Evolutionary conservation across 768 basidiomycete genomes (phyloP), one percentile per base, ranked within the genome.

Genomic region (Sporobolomyces roseus): DNA sequence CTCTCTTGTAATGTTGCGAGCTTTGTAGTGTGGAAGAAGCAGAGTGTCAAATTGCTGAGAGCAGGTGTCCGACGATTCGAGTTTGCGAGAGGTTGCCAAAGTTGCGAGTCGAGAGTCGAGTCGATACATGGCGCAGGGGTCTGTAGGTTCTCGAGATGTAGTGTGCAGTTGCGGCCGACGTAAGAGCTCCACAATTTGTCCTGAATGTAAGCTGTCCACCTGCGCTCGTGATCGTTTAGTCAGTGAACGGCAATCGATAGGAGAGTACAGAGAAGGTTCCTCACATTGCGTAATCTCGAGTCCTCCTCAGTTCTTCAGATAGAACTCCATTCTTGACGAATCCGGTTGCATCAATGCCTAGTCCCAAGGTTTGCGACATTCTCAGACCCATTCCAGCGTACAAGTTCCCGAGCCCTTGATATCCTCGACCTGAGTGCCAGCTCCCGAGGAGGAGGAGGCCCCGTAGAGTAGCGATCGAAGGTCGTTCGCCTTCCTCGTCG

Each of bases 101-200:
- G 51, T 8, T 33, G 25, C 12, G 16, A 23, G 29, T 74, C 73
- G 23, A 43, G 41, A 4, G 41, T 60, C 2, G 21, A n/a, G 52
- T 70, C 61, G 50, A 70, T 55, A 16, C 1, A 41, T 0, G 74
- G 74, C 0, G 69, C 55, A 0, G 61, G 33, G 4, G 63, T 67
- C n/a, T 72, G 68, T 51, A 68, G 51, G 7, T 49, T 14, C 1
- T 19, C 27, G 27, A 50, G 46, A 2, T 63, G 33, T 14, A 75
- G 32, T 0, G 63, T 62, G 5, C 54, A 58, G 19, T 46, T 56
- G 4, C 75, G 58, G 2, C 75, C 75, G 43, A 75, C 70, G 48
- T 72, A 74, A 17, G 54, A 49, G 21, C 53, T 48, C 75, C 75
- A 76, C 9, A 76, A 56, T 73, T 73, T 73, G 72, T 76, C 75